phyloP scores from a whole-genome alignment of 345 rosid genomes.

The Melastoma malabathricum region DNA sequence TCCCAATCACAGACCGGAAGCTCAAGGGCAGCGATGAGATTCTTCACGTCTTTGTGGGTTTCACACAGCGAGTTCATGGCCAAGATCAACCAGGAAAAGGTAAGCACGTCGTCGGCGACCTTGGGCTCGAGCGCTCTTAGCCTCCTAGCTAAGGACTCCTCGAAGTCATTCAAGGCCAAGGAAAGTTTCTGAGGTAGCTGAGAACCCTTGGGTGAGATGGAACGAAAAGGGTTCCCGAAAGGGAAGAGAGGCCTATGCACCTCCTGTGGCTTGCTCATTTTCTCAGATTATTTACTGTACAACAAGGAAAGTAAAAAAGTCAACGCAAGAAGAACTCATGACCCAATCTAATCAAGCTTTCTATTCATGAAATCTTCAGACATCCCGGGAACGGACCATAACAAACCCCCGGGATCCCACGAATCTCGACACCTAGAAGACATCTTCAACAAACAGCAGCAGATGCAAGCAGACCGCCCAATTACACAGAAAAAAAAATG shows the following conservation, averaged over 20 bases:
- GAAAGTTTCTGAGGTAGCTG: conserved; percentile 42
- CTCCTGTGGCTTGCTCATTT: conserved; percentile 83
- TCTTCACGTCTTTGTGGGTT: conserved; percentile 50
- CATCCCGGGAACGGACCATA: background rate
- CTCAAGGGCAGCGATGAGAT: conserved; percentile 59
- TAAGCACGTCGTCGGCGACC: conserved; percentile 47
- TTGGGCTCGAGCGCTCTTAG: conserved; percentile 48
- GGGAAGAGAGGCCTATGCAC: conserved; percentile 59
- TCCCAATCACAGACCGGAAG: conserved; percentile 85
- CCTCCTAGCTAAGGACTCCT: conserved; percentile 50
- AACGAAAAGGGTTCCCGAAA: conserved; percentile 81
- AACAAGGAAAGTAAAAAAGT: background rate
- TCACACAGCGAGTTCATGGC: conserved; percentile 77
- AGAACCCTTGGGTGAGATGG: conserved; percentile 61
- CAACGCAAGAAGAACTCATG: background rate
- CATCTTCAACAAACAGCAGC: background rate
- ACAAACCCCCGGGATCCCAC: too few species aligned
- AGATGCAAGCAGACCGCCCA: too few species aligned
- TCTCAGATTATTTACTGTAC: conserved; percentile 20
- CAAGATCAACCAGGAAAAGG: conserved; percentile 69
- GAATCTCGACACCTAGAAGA: background rate
- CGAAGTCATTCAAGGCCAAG: conserved; percentile 37
- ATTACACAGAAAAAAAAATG: too few species aligned
- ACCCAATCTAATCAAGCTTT: background rate
- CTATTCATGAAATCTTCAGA: background rate